phyloP scores from a whole-genome alignment of 2,329 filamentous ascomycete species.

The Ophioceras dolichostomum region DNA sequence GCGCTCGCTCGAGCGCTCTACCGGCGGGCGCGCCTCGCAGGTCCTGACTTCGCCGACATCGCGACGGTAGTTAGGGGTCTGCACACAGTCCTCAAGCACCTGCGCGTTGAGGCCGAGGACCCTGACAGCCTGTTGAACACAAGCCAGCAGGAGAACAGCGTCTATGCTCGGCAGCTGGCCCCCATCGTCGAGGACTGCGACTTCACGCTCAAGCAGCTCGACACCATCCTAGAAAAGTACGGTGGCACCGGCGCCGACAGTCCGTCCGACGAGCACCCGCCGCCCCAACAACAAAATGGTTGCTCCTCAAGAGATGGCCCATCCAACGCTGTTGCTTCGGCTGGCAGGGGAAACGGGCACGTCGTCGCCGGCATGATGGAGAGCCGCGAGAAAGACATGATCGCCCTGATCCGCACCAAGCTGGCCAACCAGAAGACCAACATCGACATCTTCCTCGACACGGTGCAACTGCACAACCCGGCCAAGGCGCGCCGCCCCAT shows the following conservation, averaged over 20 bases:
- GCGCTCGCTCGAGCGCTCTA: conserved; percentile 42
- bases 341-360: too few relatives aligned
- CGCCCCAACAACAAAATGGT: too few relatives aligned
- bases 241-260: conserved; percentile 6
- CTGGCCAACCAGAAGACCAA: conserved; percentile 42
- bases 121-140: conserved; percentile 41
- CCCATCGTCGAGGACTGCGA: conserved; percentile 43
- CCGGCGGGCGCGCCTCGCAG: conserved; percentile 36
- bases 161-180: conserved; percentile 36
- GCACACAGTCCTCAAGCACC: conserved; percentile 42
- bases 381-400: conserved; percentile 23
- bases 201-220: conserved; percentile 40
- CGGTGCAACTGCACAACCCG: conserved; percentile 38
- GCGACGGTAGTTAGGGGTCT: conserved; percentile 37
- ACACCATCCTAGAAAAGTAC: conserved; percentile 37
- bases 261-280: conserved; percentile 6
- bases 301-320: too few relatives aligned
- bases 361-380: conserved; percentile 14
- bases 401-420: conserved; percentile 30
- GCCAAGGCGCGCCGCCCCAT: conserved; percentile 19
- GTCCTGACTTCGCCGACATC: conserved; percentile 35
- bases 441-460: conserved; percentile 44
- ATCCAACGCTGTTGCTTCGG: too few relatives aligned
- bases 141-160: conserved; percentile 15
- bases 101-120: conserved; percentile 45